These are phyloP conservation scores for Pseudomicrostroma phylloplanum DNA, from an alignment of 1,284 basidiomycete species.

Conservation along the genomic window DNA sequence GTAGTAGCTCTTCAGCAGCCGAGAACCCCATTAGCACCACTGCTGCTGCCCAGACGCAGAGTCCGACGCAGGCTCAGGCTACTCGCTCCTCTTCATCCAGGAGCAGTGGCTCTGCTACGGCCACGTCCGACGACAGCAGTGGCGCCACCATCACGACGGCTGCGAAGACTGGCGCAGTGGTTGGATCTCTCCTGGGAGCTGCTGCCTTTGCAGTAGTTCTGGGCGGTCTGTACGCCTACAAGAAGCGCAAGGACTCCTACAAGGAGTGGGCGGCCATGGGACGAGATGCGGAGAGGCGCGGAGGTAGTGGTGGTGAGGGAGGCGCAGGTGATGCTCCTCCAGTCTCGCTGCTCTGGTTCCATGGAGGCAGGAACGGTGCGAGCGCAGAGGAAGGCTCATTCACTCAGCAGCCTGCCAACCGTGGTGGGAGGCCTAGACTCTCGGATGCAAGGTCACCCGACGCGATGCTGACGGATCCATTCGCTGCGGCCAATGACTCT, in stretches of 20 bases:
- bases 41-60: background rate
- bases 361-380: background rate
- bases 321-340: background rate
- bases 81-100: background rate
- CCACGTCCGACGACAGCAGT: background rate
- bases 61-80: background rate
- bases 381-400: background rate
- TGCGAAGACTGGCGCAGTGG: constrained; percentile 27
- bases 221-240: constrained; percentile 44
- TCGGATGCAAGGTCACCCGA: no score
- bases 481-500: no score
- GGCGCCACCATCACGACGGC: constrained; percentile 8
- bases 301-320: background rate
- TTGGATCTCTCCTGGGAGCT: constrained; percentile 41
- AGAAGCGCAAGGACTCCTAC: constrained; percentile 33
- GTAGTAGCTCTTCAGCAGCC: no score
- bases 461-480: no score
- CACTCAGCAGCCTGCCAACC: background rate
- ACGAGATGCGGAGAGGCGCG: background rate
- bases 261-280: constrained; percentile 10
- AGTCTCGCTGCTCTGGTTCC: background rate
- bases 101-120: background rate
- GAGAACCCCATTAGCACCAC: background rate
- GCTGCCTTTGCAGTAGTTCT: constrained; percentile 39
- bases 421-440: background rate